Conservation (phyloP, 805 yeast species). For the Pichia nanzhaoensis region DNA sequence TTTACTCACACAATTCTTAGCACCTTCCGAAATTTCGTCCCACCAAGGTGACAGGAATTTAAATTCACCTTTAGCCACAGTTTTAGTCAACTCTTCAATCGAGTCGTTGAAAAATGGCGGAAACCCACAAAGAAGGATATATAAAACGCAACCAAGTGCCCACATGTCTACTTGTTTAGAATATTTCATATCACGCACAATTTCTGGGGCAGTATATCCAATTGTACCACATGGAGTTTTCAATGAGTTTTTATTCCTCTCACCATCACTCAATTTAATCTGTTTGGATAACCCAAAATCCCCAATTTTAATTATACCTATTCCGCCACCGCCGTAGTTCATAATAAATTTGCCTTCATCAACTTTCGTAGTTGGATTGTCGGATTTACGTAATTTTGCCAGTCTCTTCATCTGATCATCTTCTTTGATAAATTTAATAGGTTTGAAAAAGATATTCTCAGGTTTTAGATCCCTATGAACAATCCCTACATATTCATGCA, state of each 20-base stretch:
- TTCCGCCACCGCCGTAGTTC: slow-evolving; percentile 86
- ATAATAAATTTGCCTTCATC: slow-evolving; percentile 85
- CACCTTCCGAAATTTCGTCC: slow-evolving; percentile 70
- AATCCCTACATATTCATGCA: slow-evolving; percentile 68
- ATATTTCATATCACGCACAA: slow-evolving; percentile 87
- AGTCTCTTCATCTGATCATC: slow-evolving; percentile 31
- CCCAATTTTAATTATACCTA: slow-evolving; percentile 84
- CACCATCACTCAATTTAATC: slow-evolving; percentile 63
- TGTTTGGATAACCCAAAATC: slow-evolving; percentile 94
- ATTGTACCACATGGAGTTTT: slow-evolving; percentile 99
- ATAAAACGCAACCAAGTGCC: slow-evolving; percentile 96
- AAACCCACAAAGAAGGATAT: slow-evolving; percentile 91
- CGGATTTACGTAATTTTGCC: slow-evolving; percentile 47
- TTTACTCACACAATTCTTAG: slow-evolving; percentile 61
- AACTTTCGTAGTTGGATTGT: slow-evolving; percentile 59
- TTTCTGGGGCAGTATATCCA: slow-evolving; percentile 98
- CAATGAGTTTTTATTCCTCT: slow-evolving; percentile 35
- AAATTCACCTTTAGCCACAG: slow-evolving; percentile 74
- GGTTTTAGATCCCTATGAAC: slow-evolving; percentile 84
- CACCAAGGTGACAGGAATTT: slow-evolving; percentile 81
- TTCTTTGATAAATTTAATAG: slow-evolving; percentile 38
- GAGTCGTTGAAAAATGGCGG: slow-evolving; percentile 94
- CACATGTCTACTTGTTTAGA: slow-evolving; percentile 97
- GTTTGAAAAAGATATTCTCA: slow-evolving; percentile 63
- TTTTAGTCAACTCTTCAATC: slow-evolving; percentile 65